Evolutionary conservation across 2,329 filamentous ascomycete genomes (phyloP), one percentile per base, ranked within the genome.

Genomic region (Talaromyces islandicus): DNA sequence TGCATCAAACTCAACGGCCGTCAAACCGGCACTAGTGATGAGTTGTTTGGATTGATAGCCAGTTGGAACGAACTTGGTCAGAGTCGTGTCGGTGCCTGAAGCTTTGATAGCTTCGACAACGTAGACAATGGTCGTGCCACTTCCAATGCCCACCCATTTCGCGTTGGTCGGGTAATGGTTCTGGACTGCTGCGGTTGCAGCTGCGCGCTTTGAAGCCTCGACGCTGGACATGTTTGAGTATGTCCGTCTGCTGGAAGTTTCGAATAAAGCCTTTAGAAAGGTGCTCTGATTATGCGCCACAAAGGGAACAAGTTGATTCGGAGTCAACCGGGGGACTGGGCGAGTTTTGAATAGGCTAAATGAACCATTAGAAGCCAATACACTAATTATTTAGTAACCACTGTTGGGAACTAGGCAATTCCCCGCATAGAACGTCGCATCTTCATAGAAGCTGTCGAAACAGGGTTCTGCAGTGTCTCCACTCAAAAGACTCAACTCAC

Each of bases 41-140:
- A 97, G 85, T 68, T 92, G 88, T 66, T 91, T 91, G 50, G 89
- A 94, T 73, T 96, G 92, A 78, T 88, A 93, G 25, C 94, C 94
- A 0, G 94, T 99, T 7, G 94, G 93, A 30, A 96, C 84, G 76
- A 97, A 99, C 70, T 85, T 87, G 80, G 96, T 96, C 65, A 78
- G 62, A 14, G 73, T 74, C 48, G 77, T 78, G 48, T 80, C 75
- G 11, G 76, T 63, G 3, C 73, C 75, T 19, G 81, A 73, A 56
- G 75, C 75, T 64, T 78, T 79, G 71, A 88, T 88, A 29, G 85
- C 85, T 68, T 88, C 83, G 61, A 88, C 85, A 60, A 87, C 85
- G 71, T 88, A 88, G 67, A 87, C 82, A 63, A 88, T 86, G 21
- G 85, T 88, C 43, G 82, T 85, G 56, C 85, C 85, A 53, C 82